Percentiles rank a stretch among this genome's conserved stretches.
Evolutionary conservation across 768 basidiomycete species (phyloP).

Genomic region (Russula brevipes): DNA sequence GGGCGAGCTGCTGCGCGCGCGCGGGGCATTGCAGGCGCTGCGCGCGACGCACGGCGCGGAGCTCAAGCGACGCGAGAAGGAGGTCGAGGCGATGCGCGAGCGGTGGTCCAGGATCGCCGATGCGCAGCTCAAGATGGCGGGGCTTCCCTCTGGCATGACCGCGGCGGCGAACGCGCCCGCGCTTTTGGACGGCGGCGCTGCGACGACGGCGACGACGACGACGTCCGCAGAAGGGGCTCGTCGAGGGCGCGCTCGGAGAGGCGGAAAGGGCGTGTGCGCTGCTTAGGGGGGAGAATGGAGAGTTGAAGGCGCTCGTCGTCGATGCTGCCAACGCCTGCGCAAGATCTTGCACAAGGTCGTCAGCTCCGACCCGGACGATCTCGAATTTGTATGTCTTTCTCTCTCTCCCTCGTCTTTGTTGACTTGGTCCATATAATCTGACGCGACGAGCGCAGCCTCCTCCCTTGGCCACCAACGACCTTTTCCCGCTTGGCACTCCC

Average conservation of each 20-base stretch:
- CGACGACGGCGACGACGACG: constrained; percentile 18
- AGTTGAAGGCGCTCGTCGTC: constrained; percentile 55
- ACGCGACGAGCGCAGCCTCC: constrained; percentile 24
- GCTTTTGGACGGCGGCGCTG: constrained; percentile 34
- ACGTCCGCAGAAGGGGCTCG: constrained; percentile 42
- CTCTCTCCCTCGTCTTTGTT: constrained; percentile 10
- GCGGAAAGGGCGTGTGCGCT: constrained; percentile 61
- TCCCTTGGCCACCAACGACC: constrained; percentile 23
- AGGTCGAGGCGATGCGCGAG: constrained; percentile 67
- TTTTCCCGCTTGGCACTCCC: constrained; percentile 31
- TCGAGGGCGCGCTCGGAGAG: constrained; percentile 67
- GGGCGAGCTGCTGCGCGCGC: constrained; percentile 66
- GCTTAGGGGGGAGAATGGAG: constrained; percentile 59
- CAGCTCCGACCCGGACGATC: constrained; percentile 35
- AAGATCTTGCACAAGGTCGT: constrained; percentile 45
- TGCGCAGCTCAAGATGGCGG: constrained; percentile 53
- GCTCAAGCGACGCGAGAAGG: constrained; percentile 76
- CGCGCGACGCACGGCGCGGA: constrained; percentile 66
- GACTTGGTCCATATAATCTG: constrained; percentile 5
- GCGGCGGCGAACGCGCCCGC: constrained; percentile 48
- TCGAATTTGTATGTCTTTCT: constrained; percentile 43
- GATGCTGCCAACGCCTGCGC: constrained; percentile 63
- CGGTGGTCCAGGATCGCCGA: constrained; percentile 71
- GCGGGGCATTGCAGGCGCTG: constrained; percentile 59
- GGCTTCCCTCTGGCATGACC: constrained; percentile 35